Base-by-base conservation (phyloP, 495 filamentous ascomycete species). In the Tuber borchii region DNA sequence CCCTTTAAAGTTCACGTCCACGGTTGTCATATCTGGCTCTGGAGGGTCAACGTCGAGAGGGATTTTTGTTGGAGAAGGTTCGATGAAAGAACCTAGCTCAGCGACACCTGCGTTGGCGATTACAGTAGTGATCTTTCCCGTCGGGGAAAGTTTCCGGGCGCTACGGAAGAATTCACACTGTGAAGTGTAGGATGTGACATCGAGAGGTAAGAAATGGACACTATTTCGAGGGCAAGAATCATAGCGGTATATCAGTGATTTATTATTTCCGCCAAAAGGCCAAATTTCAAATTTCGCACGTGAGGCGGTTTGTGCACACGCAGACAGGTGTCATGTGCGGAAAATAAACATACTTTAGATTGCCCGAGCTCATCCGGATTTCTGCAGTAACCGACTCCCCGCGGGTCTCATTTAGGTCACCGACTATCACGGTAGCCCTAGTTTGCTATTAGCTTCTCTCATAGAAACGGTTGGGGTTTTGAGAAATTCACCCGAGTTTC, bases 91-190 rank as follows among this genome's bases (percentile, higher is more conserved):
- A 42, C 83, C 84, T 16, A 83, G 76, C 43, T 88, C 86, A 81
- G 88, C 86, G 71, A 92, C 88, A 43, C 91, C 91, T 7, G 91
- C 91, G 80, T 90, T 92, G 70, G 90, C 89, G 73, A 92, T 87
- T 0, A 93, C 88, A 42, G 86, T 86, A 81, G 92, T 88, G 74
- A 93, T 85, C 2, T 84, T 80, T 14, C 87, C 86, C 48, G 88
- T 84, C 1, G 89, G 89, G 48, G 88, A 90, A 31, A 84, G 82
- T 51, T 83, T 71, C n/a, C 86, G 82, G n/a, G 88, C 86, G 68
- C 78, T 73, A 20, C 86, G 85, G 85, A 92, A 93, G 72, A 90
- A 86, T 37, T 86, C 77, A 65, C 89, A 86, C 76, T 92, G 90
- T 65, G 87, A 87, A 56, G 87, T 74, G 88, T 89, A 92, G 73